Evolutionary conservation across 2,329 filamentous ascomycete genomes (phyloP).

Genomic region (Lachnellula arida): DNA sequence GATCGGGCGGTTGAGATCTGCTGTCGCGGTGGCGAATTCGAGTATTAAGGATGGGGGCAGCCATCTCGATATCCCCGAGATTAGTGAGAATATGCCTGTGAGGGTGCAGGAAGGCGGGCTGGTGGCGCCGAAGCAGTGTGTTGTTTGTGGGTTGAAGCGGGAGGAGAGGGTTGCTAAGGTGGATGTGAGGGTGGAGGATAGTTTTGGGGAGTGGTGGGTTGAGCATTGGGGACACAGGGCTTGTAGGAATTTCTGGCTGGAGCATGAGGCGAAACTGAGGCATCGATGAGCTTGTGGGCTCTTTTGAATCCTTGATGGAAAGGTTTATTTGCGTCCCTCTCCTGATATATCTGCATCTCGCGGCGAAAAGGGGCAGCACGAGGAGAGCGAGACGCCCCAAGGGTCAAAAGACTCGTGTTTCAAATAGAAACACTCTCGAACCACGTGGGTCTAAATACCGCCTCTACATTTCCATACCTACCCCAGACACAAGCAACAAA

Average conservation of each 20-base stretch:
- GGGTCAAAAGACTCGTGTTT: no score
- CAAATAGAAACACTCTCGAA: no score
- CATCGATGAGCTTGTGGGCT: conserved; percentile 48
- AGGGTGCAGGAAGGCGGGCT: conserved; percentile 67
- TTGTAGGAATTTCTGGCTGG: conserved; percentile 81
- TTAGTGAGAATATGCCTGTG: conserved; percentile 64
- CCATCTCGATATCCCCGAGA: conserved; percentile 56
- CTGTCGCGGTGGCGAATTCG: conserved; percentile 61
- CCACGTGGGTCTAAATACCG: no score
- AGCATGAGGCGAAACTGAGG: conserved; percentile 65
- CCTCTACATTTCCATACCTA: no score
- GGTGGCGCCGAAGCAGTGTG: conserved; percentile 69
- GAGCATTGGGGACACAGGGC: conserved; percentile 80
- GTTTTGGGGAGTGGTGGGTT: conserved; percentile 95
- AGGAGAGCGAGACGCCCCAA: no score
- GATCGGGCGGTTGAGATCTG: conserved; percentile 68
- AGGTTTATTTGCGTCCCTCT: no score
- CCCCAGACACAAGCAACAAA: no score
- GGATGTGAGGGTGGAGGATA: conserved; percentile 71
- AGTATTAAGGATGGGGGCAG: conserved; percentile 25
- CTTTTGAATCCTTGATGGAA: no score
- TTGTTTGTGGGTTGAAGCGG: conserved; percentile 81
- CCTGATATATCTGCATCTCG: no score
- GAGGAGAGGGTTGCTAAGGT: conserved; percentile 77
- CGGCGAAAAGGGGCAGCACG: no score